These are phyloP conservation scores for Monosporozyma aerobia DNA, from an alignment of 805 yeast species.

Conservation along the genomic window DNA sequence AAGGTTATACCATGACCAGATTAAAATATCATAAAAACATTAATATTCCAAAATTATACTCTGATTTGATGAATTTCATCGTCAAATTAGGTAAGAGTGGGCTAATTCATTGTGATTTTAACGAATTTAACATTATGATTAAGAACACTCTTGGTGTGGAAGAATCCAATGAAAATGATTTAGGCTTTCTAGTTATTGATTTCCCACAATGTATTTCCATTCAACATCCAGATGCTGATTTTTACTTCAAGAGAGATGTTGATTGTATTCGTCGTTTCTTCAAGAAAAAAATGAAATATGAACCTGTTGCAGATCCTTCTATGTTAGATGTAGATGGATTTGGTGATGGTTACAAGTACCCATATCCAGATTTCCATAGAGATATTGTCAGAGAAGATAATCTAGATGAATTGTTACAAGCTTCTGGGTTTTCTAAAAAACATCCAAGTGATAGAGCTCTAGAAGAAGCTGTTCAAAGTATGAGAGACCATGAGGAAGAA, in stretches of 20 bases:
- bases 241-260: constrained; percentile 86
- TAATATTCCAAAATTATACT: constrained; percentile 63
- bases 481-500: constrained; percentile 39
- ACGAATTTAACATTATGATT: constrained; percentile 89
- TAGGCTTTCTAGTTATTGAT: constrained; percentile 85
- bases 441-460: constrained; percentile 50
- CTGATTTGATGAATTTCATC: constrained; percentile 78
- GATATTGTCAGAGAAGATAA: constrained; percentile 62
- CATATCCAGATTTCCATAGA: constrained; percentile 70
- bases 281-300: constrained; percentile 63
- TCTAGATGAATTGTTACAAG: constrained; percentile 80
- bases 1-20: constrained; percentile 86
- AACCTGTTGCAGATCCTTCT: constrained; percentile 55
- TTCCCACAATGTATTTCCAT: constrained; percentile 97
- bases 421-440: constrained; percentile 71
- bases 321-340: constrained; percentile 73
- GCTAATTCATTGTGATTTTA: constrained; percentile 92
- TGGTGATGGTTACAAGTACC: constrained; percentile 69
- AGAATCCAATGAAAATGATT: constrained; percentile 38
- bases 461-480: constrained; percentile 62
- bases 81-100: constrained; percentile 82
- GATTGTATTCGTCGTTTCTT: constrained; percentile 82
- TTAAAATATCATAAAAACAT: constrained; percentile 49
- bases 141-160: constrained; percentile 44
- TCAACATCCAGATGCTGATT: constrained; percentile 81